Evolutionary conservation across 2,329 filamentous ascomycete species (phyloP).

Genomic region (Didymella arachidicola): DNA sequence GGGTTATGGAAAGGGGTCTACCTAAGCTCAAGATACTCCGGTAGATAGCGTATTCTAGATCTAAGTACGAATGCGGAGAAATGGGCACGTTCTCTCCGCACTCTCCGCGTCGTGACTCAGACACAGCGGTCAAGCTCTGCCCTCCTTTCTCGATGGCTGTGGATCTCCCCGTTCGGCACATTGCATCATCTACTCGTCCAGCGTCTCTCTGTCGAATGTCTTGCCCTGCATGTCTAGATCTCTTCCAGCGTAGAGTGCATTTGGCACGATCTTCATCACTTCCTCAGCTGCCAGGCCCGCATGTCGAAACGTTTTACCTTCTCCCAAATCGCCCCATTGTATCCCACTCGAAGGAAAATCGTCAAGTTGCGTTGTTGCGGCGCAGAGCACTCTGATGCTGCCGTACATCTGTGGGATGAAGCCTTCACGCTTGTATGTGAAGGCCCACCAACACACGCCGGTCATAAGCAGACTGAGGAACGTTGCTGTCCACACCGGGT

Average conservation of each 20-base stretch:
- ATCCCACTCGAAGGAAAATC: constrained; percentile 37
- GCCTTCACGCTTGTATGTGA: constrained; percentile 41
- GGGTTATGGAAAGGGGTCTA: not conserved
- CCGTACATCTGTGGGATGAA: constrained; percentile 48
- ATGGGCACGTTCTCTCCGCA: constrained; percentile 1
- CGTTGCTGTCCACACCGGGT: constrained; percentile 38
- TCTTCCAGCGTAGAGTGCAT: constrained; percentile 39
- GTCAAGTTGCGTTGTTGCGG: constrained; percentile 38
- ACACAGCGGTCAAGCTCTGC: constrained; percentile 1
- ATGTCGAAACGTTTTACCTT: constrained; percentile 35
- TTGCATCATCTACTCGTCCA: not conserved
- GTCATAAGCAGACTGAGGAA: constrained; percentile 43
- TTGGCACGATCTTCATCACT: constrained; percentile 35
- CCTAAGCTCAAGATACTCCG: not conserved
- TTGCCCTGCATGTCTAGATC: not conserved
- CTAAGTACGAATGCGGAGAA: not conserved
- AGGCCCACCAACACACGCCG: constrained; percentile 42
- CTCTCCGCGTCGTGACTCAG: constrained; percentile 13
- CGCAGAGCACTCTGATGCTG: constrained; percentile 41
- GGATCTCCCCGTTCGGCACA: not conserved
- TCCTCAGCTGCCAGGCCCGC: constrained; percentile 40
- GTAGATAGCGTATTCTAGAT: not conserved
- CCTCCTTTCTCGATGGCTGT: not conserved
- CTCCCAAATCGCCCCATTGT: constrained; percentile 38
- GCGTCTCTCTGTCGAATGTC: not conserved